Evolutionary conservation across 495 filamentous ascomycete species (phyloP).

Genomic region (Penicillium daleae): DNA sequence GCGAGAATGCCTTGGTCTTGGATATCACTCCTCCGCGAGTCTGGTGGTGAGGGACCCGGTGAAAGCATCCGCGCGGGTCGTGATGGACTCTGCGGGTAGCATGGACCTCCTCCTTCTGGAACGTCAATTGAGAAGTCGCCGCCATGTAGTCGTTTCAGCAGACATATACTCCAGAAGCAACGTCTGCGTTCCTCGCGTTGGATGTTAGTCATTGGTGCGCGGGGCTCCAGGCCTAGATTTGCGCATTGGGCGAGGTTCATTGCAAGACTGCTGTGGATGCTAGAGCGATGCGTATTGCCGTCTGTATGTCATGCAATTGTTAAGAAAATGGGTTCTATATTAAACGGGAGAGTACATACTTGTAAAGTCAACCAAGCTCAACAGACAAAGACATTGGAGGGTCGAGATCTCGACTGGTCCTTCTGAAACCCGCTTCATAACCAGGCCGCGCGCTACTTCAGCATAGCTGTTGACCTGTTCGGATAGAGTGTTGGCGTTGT

Average conservation of each 20-base stretch:
- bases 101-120: conserved; percentile 39
- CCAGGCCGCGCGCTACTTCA: conserved; percentile 46
- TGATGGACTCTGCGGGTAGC: conserved; percentile 37
- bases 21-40: conserved; percentile 30
- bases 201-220: conserved; percentile 18
- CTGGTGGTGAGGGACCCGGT: conserved; percentile 23
- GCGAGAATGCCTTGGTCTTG: conserved; percentile 50
- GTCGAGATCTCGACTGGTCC: conserved; percentile 53
- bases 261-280: conserved; percentile 51
- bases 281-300: conserved; percentile 52
- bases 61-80: conserved; percentile 32
- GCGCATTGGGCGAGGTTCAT: conserved; percentile 52
- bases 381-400: conserved; percentile 49
- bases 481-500: conserved; percentile 16
- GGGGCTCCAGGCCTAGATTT: conserved; percentile 42
- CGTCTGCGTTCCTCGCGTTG: conserved; percentile 48
- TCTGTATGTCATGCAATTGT: conserved; percentile 27
- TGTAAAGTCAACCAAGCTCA: conserved; percentile 53
- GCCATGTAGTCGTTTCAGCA: conserved; percentile 51
- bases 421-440: conserved; percentile 48
- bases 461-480: conserved; percentile 40
- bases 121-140: conserved; percentile 47
- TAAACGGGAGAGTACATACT: conserved; percentile 28
- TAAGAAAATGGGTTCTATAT: not conserved
- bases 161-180: conserved; percentile 55